Conservation (phyloP, 805 yeast species). For the Debaryomyces prosopidis region DNA sequence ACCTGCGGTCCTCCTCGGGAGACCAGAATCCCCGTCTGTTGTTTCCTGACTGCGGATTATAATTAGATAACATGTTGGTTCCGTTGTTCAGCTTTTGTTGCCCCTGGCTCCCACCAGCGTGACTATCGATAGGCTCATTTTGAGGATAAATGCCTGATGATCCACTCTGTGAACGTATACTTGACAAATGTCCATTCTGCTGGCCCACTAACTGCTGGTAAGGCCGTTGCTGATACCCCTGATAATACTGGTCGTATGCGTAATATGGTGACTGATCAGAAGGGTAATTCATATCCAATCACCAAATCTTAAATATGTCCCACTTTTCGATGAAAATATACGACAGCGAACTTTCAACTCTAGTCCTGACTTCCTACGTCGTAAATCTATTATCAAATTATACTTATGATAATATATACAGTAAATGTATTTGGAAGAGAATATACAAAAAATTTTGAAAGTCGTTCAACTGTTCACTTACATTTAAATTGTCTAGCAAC, state of each 20-base stretch:
- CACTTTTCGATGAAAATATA: too few species aligned
- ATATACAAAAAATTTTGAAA: too few species aligned
- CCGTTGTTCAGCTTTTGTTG: neutral
- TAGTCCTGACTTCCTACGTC: too few species aligned
- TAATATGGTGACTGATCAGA: neutral
- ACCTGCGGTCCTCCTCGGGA: conserved; percentile 74
- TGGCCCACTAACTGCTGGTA: conserved; percentile 81
- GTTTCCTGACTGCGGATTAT: conserved; percentile 11
- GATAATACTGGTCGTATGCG: conserved; percentile 51
- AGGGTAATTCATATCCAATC: neutral
- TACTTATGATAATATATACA: too few species aligned
- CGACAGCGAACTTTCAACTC: too few species aligned
- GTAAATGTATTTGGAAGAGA: too few species aligned
- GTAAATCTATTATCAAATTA: too few species aligned
- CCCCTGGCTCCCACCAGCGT: neutral
- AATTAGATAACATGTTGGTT: conserved; percentile 7
- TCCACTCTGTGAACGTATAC: neutral
- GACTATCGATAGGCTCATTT: neutral
- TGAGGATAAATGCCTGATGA: neutral
- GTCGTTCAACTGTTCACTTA: neutral
- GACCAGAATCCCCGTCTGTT: conserved; percentile 86
- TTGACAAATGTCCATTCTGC: conserved; percentile 22
- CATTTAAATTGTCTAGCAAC: neutral
- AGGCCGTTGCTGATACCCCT: conserved; percentile 69
- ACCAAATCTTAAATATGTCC: neutral